Conservation (phyloP, 2,329 filamentous ascomycete species). For the Fusarium xylarioides region DNA sequence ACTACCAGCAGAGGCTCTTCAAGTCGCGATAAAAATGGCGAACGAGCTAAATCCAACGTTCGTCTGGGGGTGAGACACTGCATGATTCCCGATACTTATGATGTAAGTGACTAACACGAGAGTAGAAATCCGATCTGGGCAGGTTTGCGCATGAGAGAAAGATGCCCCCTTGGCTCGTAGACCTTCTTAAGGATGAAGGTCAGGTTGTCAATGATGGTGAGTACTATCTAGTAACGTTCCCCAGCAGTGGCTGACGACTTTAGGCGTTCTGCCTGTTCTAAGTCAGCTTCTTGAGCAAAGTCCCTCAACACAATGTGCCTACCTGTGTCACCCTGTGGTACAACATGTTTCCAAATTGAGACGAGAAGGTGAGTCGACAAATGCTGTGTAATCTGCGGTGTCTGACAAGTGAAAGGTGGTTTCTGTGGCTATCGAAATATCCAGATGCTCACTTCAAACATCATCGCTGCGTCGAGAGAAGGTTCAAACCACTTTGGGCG, state of each 20-base stretch:
- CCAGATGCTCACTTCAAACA: constrained; percentile 86
- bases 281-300: constrained; percentile 72
- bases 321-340: constrained; percentile 79
- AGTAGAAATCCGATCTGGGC: constrained; percentile 71
- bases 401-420: constrained; percentile 63
- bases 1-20: background rate
- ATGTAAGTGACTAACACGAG: background rate
- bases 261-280: constrained; percentile 69
- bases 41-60: constrained; percentile 12
- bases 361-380: constrained; percentile 66
- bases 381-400: too few species aligned
- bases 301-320: constrained; percentile 70
- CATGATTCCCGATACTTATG: too few species aligned
- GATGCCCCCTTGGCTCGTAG: constrained; percentile 76
- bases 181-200: constrained; percentile 68
- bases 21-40: constrained; percentile 1
- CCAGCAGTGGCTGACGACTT: constrained; percentile 23
- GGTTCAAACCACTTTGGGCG: constrained; percentile 69
- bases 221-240: too few species aligned
- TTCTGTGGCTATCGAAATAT: constrained; percentile 98
- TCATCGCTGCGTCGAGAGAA: constrained; percentile 65
- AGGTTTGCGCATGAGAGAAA: constrained; percentile 76
- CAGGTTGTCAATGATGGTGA: constrained; percentile 63
- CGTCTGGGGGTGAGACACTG: constrained; percentile 32
- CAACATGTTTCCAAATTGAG: constrained; percentile 83